These are phyloP conservation scores for Mimosa pudica DNA, from an alignment of 306 rosid species.

Conservation along the genomic window DNA sequence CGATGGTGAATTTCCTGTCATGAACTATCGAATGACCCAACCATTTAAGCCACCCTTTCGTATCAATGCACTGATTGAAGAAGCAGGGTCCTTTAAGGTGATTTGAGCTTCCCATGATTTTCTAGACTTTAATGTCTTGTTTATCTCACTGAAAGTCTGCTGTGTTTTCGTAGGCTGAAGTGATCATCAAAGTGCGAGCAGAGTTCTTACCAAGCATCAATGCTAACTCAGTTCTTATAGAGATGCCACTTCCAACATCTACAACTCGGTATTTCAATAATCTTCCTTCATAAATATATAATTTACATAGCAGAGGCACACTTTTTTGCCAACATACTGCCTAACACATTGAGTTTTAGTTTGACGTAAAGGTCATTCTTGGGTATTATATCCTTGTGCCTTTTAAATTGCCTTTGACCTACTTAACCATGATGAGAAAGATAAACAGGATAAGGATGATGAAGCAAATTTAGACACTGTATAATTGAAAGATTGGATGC, in stretches of 20 bases:
- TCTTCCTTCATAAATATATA: constrained; percentile 34
- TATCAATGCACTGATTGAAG: constrained; percentile 82
- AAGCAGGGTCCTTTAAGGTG: constrained; percentile 78
- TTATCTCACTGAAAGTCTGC: constrained; percentile 22
- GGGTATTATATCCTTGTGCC: not conserved
- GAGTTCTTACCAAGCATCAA: constrained; percentile 71
- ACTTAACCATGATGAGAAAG: not conserved
- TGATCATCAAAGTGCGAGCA: constrained; percentile 74
- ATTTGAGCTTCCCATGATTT: constrained; percentile 28
- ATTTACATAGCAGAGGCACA: constrained; percentile 17
- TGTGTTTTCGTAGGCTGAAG: constrained; percentile 71
- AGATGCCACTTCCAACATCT: constrained; percentile 79
- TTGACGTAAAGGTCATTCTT: not conserved
- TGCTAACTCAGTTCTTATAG: constrained; percentile 72
- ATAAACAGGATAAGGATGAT: not conserved
- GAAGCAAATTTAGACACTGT: not conserved
- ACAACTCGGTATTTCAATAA: constrained; percentile 66
- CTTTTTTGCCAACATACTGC: not conserved
- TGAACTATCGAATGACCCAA: constrained; percentile 94
- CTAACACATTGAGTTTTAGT: not conserved
- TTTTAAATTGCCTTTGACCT: not conserved
- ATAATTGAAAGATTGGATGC: constrained; percentile 7
- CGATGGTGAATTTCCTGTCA: constrained; percentile 93
- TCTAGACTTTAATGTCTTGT: constrained; percentile 20
- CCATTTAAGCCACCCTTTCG: constrained; percentile 87